Evolutionary conservation across 139 green algal genomes (phyloP).

Genomic region (Nannochloris sp.): DNA sequence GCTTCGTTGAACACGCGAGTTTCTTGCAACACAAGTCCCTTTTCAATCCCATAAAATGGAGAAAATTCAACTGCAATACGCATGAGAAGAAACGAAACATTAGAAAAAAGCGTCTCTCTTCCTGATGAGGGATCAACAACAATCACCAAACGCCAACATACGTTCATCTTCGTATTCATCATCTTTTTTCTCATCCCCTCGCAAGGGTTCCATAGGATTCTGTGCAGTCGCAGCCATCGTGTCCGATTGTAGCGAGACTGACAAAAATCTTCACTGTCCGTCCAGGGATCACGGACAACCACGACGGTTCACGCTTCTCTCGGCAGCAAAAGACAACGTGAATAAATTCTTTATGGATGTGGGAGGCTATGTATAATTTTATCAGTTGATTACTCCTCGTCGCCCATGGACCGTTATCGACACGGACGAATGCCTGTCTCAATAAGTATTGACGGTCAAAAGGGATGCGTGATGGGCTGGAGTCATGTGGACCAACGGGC

Average conservation of each 20-base stretch:
- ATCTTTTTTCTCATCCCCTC: constrained; percentile 62
- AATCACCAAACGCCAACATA: constrained; percentile 35
- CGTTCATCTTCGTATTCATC: constrained; percentile 90
- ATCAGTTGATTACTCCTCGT: no score
- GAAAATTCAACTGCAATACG: constrained; percentile 89
- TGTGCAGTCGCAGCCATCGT: constrained; percentile 26
- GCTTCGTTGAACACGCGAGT: constrained; percentile 89
- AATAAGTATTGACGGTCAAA: no score
- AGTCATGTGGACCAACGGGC: no score
- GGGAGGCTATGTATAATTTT: no score
- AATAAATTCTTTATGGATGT: no score
- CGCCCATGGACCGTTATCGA: no score
- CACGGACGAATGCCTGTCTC: no score
- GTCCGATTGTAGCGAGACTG: not conserved
- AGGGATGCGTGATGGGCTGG: no score
- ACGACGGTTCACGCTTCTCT: no score
- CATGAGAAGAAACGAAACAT: not conserved
- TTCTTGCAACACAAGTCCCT: constrained; percentile 96
- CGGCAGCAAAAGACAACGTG: no score
- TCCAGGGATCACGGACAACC: no score
- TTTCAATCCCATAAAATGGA: constrained; percentile 98
- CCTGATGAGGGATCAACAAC: not conserved
- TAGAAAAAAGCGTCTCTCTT: not conserved
- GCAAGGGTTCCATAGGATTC: constrained; percentile 49
- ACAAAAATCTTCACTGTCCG: no score